Base-by-base conservation (phyloP, 306 rosid species). In the Sesbania bispinosa region DNA sequence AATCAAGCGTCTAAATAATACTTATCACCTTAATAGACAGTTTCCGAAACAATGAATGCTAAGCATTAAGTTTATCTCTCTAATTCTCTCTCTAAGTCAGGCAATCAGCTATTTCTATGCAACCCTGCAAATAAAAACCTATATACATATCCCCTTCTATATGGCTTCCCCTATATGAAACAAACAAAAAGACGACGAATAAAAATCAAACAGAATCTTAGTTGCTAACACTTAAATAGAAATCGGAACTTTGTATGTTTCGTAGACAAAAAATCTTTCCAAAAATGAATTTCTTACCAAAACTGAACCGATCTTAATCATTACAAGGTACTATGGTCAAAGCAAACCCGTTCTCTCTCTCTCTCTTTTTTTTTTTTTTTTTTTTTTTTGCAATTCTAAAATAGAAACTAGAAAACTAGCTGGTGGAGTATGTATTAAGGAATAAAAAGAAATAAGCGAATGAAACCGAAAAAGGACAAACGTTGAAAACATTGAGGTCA, bases 121-220 rank as follows among this genome's bases (percentile, higher is more conserved):
- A 38, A 30, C 4, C 63, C 10, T 9, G 8, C 27, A 62, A 74
- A 26, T 23, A 43, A 45, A 62, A 76, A 29, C 51, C 50, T 33
- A 35, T 1, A 27, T 0, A n/a, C 38, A 42, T 4, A 61, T 43
- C 14, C 62, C 63, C 16, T 74, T 62, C 54, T 7, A 62, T 36
- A 4, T 14, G 4, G 15, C 26, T n/a, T 11, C 10, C 16, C 19
- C 19, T 46, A 10, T 5, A 67, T n/a, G 1, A 58, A 55, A 35
- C 5, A 74, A 42, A 21, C 18, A 63, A 46, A 19, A 65, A 45
- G 48, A 63, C 68, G 27, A 54, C 23, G 18, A 42, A 63, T 27
- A 16, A 8, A 73, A 67, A 39, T 24, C 42, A 47, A 69, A 50
- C 71, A 41, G 71, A 73, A 74, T 52, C 57, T 39, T n/a, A 72